A percentile compares a stretch with the other conserved stretches of the same genome.
These are phyloP conservation scores for Populus simonii DNA, from an alignment of 345 rosid genomes.

Conservation along the genomic window DNA sequence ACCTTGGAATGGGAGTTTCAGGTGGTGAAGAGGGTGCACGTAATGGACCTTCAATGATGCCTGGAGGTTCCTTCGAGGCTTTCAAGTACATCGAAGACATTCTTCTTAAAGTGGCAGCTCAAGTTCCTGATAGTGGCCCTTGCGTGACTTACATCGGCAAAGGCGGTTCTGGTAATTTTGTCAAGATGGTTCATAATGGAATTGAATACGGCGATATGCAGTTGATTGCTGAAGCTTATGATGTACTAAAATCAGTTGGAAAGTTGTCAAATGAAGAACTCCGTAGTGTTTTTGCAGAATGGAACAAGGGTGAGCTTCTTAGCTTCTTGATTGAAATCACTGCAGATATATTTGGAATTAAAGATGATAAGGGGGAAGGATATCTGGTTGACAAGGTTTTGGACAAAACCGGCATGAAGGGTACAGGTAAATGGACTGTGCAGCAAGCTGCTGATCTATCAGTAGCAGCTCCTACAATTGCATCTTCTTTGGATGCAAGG, in stretches of 20 bases:
- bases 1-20: slow-evolving; percentile 97
- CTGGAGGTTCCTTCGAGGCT: slow-evolving; percentile 88
- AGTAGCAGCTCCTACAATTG: slow-evolving; percentile 90
- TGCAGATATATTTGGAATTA: slow-evolving; percentile 78
- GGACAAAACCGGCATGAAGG: slow-evolving; percentile 98
- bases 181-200: slow-evolving; percentile 95
- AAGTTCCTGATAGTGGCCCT: slow-evolving; percentile 88
- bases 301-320: slow-evolving; percentile 94
- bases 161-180: slow-evolving; percentile 95
- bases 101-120: slow-evolving; percentile 91
- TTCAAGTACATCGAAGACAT: slow-evolving; percentile 84
- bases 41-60: slow-evolving; percentile 91
- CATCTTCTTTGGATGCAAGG: slow-evolving; percentile 82
- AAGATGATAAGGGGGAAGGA: slow-evolving; percentile 85
- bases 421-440: slow-evolving; percentile 97
- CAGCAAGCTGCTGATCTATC: slow-evolving; percentile 98
- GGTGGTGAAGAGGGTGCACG: slow-evolving; percentile 99
- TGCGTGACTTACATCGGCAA: slow-evolving; percentile 86
- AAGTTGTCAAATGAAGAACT: slow-evolving; percentile 85
- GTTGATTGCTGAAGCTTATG: slow-evolving; percentile 89
- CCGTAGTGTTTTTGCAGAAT: slow-evolving; percentile 60
- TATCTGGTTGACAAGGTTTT: slow-evolving; percentile 86
- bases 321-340: slow-evolving; percentile 96
- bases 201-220: slow-evolving; percentile 98
- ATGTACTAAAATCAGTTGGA: slow-evolving; percentile 81